These are phyloP conservation scores for Ailanthus altissimus DNA, from an alignment of 345 rosid species.

Conservation along the genomic window DNA sequence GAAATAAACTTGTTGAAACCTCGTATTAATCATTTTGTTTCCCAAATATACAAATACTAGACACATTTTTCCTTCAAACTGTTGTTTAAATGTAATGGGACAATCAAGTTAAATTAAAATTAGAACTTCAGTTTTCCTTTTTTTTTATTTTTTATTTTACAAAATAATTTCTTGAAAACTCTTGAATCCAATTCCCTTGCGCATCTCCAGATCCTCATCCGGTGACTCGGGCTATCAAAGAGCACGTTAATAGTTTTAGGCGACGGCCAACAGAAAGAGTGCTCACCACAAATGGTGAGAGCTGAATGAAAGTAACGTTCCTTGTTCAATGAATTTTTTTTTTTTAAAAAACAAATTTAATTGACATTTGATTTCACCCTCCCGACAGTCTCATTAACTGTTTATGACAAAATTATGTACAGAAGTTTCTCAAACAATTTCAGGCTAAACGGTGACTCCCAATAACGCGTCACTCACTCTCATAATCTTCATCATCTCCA, in stretches of 20 bases:
- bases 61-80: no score
- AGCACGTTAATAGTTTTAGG: not conserved
- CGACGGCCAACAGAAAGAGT: not conserved
- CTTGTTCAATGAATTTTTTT: not conserved
- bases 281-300: no score
- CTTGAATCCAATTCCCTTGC: no score
- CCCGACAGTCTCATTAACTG: not conserved
- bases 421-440: not conserved
- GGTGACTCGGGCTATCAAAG: not conserved
- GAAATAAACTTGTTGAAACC: no score
- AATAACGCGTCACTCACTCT: conserved; percentile 50
- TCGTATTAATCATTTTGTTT: no score
- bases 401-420: not conserved
- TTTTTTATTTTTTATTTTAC: not conserved
- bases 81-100: no score
- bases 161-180: not conserved
- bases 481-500: conserved; percentile 84
- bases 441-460: not conserved
- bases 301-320: not conserved
- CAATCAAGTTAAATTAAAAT: not conserved
- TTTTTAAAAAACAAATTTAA: not conserved
- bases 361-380: not conserved
- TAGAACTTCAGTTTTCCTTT: not conserved
- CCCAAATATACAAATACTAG: no score
- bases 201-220: no score